Evolutionary conservation across 495 filamentous ascomycete genomes (phyloP), one percentile per base, ranked within the genome.

Genomic region (Neurospora discreta): DNA sequence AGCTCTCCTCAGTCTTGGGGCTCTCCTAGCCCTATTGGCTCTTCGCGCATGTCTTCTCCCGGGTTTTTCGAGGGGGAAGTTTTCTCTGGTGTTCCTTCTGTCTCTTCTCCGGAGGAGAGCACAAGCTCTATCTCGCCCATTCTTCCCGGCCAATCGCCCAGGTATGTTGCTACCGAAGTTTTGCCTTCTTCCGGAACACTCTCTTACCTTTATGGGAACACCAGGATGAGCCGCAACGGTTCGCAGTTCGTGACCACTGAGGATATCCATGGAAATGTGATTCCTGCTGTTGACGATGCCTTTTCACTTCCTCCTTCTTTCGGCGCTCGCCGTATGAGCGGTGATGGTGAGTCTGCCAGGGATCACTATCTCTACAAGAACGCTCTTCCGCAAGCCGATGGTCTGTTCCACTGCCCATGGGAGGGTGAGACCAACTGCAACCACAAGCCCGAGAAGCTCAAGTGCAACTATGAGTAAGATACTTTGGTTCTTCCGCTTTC

Each of bases 381-480:
- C 78, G 85, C 87, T 58, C 88, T 87, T 60, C 85, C 85, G 39
- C 77, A 89, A 52, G 82, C 82, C 73, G 92, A 96, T 82, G 92
- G 91, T 78, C 86, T 95, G 68, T 98, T 93, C 81, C 91, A 96
- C 83, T 98, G 94, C 87, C 94, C 94, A 30, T 93, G 88, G 83
- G 90, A 91, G 81, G 88, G 87, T 79, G 85, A 92, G 73, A 82
- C 89, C 52, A 88, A 85, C 72, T 96, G 93, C 87, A 90, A 86
- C 79, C 93, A 96, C 86, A 90, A 90, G 76, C 89, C 93, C 26
- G 93, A 92, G 75, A 93, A 93, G 81, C 90, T 97, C 73, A 97
- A 97, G 87, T 98, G 94, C 89, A 94, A 95, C 82, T 98, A 97
- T 81, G 93, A 97, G 94, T 94, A 90, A 88, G 91, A 77, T 38